Base-by-base conservation (phyloP, 2,329 filamentous ascomycete genomes). In the Fusarium irregulare region DNA sequence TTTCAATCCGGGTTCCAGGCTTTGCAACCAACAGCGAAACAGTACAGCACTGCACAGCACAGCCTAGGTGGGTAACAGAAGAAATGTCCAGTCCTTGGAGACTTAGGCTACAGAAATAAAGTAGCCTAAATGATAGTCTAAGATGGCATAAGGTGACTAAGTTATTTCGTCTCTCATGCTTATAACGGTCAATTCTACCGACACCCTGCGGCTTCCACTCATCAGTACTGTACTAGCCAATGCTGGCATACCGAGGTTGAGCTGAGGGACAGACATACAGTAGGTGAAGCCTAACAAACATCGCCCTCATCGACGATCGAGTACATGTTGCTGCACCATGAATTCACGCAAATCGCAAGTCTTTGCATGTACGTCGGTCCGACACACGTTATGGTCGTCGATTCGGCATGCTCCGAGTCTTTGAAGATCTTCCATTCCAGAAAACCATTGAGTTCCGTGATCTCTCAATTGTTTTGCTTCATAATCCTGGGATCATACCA, bases 341-440 rank as follows among this genome's bases (percentile, higher is more conserved):
- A 45, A 51, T 45, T 41, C 27, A n/a, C 58, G 34, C 34, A 42
- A 13, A n/a, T 48, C 23, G 12, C 25, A 56, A 25, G 64, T 65
- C 44, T 49, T 49, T 30, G 16, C 16, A 34, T 11, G 37, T 60
- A 42, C 42, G 49, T 60, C 66, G 60, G 65, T 47, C 60, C 60
- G 60, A 65, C 60, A 37, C 45, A 21, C 34, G 64, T 67, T 67
- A 67, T 67, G 27, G 12, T 57, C n/a, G 41, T 54, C 18, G 28
- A 20, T 27, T 61, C 67, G 66, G 67, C 49, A 20, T 53, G 23
- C 54, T 44, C 67, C 67, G 63, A 55, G 20, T 28, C 41, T 46
- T 12, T 34, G 30, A 9, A 3, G 14, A 23, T 46, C 16, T n/a
- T n/a, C 42, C 25, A 28, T 47, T 47, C 45, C 45, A 47, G 45